Conservation (phyloP, 1,284 basidiomycete species). For the Ustilago vetiveriae region DNA sequence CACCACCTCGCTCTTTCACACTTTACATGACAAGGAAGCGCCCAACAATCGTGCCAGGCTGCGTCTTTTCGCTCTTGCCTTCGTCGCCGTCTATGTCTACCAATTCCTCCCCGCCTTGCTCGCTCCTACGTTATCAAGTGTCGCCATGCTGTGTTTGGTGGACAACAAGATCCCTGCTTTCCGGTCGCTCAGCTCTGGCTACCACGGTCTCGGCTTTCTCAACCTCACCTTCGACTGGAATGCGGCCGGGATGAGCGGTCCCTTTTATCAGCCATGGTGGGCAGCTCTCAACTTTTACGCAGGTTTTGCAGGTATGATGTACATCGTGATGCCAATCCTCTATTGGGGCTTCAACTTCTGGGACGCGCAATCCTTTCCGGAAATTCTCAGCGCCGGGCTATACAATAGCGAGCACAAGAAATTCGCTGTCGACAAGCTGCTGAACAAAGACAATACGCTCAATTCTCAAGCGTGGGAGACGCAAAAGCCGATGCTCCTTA, state of each 20-base stretch:
- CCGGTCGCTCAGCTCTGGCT: conserved; percentile 70
- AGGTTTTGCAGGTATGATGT: conserved; percentile 68
- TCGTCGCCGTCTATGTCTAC: conserved; percentile 68
- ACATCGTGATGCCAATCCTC: conserved; percentile 70
- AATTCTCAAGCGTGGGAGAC: conserved; percentile 68
- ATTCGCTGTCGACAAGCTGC: conserved; percentile 56
- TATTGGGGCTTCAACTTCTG: conserved; percentile 69
- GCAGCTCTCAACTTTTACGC: conserved; percentile 68
- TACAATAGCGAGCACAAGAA: conserved; percentile 61
- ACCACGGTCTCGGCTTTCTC: conserved; percentile 70
- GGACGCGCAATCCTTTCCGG: conserved; percentile 66
- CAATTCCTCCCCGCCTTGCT: conserved; percentile 70
- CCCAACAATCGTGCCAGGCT: conserved; percentile 67
- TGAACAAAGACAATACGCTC: conserved; percentile 67
- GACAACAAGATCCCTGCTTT: conserved; percentile 68
- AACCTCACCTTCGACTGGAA: conserved; percentile 71
- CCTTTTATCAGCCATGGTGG: conserved; percentile 71
- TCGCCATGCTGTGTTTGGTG: conserved; percentile 70
- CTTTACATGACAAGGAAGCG: conserved; percentile 69
- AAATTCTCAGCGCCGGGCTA: conserved; percentile 68
- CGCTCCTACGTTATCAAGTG: conserved; percentile 70
- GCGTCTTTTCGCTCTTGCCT: conserved; percentile 69
- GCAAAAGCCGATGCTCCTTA: conserved; percentile 69
- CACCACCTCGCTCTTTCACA: conserved; percentile 70
- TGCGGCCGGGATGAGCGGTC: conserved; percentile 69